phyloP scores from a whole-genome alignment of 1,284 basidiomycete genomes.

The Cutaneotrichosporon spelunceum region DNA sequence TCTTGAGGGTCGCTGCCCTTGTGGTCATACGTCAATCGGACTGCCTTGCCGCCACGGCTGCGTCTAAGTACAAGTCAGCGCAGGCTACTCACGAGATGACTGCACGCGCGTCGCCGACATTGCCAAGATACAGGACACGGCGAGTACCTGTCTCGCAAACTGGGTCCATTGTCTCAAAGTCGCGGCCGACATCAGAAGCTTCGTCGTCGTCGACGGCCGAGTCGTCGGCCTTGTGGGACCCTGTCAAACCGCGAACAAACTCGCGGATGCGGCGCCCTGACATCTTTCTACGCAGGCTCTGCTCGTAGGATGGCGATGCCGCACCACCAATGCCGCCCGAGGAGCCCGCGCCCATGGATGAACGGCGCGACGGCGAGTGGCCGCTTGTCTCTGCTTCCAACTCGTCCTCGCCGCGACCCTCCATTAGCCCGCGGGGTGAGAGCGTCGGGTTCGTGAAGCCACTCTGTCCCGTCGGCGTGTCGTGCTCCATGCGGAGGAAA shows the following conservation, averaged over 20 bases:
- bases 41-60: conserved; percentile 74
- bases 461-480: conserved; percentile 25
- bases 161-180: conserved; percentile 47
- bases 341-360: conserved; percentile 35
- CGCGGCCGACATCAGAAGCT: conserved; percentile 33
- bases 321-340: conserved; percentile 29
- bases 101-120: conserved; percentile 68
- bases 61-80: conserved; percentile 35
- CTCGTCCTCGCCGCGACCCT: conserved; percentile 49
- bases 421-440: conserved; percentile 41
- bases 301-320: conserved; percentile 16
- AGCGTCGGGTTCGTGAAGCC: conserved; percentile 47
- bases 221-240: conserved; percentile 27
- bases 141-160: conserved; percentile 50
- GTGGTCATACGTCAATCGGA: conserved; percentile 96
- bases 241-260: conserved; percentile 49
- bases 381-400: conserved; percentile 42
- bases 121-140: conserved; percentile 90
- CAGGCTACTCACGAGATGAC: conserved; percentile 45
- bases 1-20: conserved; percentile 97
- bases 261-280: conserved; percentile 45
- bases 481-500: conserved; percentile 88
- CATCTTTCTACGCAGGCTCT: conserved; percentile 33
- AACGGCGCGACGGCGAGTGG: conserved; percentile 20
- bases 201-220: conserved; percentile 31